phyloP scores from a whole-genome alignment of 164 flowering plant genomes.

The Paratinospora sagittata region DNA sequence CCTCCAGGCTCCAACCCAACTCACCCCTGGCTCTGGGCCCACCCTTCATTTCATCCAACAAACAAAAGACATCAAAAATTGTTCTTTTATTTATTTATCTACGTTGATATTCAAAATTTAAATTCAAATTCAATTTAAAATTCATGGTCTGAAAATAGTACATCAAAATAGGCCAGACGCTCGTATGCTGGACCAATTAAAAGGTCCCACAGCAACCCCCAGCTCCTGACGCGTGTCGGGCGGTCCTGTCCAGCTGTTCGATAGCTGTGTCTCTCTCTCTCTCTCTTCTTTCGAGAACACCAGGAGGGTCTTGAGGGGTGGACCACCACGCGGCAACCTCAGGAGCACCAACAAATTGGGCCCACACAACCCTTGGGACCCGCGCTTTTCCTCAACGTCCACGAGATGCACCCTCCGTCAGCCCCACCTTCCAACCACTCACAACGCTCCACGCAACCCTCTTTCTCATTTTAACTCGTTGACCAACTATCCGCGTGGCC shows the following conservation, averaged over 20 bases:
- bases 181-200: not conserved
- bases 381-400: not conserved
- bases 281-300: not conserved
- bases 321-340: not conserved
- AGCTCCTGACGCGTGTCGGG: not conserved
- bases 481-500: not conserved
- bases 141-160: not conserved
- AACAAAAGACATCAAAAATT: not conserved
- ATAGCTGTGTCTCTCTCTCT: not conserved
- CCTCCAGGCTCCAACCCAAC: not conserved
- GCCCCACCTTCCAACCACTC: constrained; percentile 10
- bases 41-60: not conserved
- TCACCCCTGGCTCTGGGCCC: not conserved
- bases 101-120: not conserved
- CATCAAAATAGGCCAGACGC: not conserved
- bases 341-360: not conserved
- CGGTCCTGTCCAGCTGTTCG: not conserved
- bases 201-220: not conserved
- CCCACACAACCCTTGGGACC: not conserved
- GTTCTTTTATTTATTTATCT: no score
- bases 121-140: not conserved
- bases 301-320: not conserved
- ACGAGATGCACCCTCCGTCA: not conserved
- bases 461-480: not conserved
- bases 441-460: constrained; percentile 11